Evolutionary conservation across 805 yeast species (phyloP), one percentile per base, ranked within the genome.

Genomic region (Hyphopichia homilentoma): DNA sequence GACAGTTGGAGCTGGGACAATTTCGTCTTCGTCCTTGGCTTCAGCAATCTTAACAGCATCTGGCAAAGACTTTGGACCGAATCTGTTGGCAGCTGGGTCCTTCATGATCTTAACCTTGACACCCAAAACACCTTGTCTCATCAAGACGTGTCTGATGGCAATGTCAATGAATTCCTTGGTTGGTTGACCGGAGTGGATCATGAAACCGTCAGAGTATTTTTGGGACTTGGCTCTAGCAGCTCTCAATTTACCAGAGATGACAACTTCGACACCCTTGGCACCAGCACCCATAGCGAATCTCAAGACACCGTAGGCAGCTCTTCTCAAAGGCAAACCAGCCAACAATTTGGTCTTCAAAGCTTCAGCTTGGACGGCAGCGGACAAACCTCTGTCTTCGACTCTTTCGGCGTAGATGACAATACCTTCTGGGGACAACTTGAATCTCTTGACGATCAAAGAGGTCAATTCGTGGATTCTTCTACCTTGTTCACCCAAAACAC

Each of bases 121-220:
- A 83, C 98, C 98, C 67, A 93, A 81, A 52, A 93, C 97, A 87
- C 98, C 98, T 79, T 93, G 97, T 81, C 97, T 89, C 80, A 93
- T 84, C 70, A 93, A 79, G 61, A 90, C 97, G 90, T 93, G 97
- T 77, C 98, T 89, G 70, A 95, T 89, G 59, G 98, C 98, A 67
- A 81, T 75, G 75, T 93, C 98, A 67, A 93, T 93, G 84, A 93
- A 93, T 69, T 93, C 98, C 57, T 77, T 81, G 71, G 90, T 93
- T 76, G 98, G 98, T 80, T 93, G 98, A 86, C 98, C 98, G 64
- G 97, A 88, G 93, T 93, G 98, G 81, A 93, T 93, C 93, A 93
- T 86, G 96, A 93, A 93, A 81, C 98, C 98, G 70, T 90, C 97
- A 68, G 93, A 84, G 83, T 90, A 93, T 78, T 93, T 93, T 95